A percentile compares a stretch with the other conserved stretches of the same genome.
Conservation (phyloP, 2,329 filamentous ascomycete species). For the Verticillium tricorpus region DNA sequence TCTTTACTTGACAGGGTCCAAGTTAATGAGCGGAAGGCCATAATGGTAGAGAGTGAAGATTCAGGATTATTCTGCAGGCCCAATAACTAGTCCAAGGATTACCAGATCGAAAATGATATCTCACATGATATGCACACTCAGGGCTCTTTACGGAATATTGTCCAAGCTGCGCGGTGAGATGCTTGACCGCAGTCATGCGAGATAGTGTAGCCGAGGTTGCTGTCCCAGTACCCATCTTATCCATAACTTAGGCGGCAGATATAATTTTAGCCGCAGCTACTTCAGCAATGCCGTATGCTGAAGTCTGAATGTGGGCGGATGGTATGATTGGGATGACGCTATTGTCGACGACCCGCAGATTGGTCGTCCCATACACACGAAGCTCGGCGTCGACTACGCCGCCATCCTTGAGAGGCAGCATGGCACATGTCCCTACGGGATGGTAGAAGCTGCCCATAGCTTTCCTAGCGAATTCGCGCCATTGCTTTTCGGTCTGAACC, state of each 20-base stretch:
- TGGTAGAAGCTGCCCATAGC: constrained; percentile 23
- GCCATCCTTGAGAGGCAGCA: constrained; percentile 32
- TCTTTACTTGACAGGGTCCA: no score
- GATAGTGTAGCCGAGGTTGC: no score
- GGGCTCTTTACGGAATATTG: no score
- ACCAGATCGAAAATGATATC: no score
- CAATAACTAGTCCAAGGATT: no score
- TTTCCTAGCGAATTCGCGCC: constrained; percentile 5
- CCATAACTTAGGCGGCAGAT: not conserved
- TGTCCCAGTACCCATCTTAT: not conserved
- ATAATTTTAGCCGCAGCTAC: constrained; percentile 20
- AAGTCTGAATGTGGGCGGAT: constrained; percentile 39
- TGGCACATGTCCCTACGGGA: constrained; percentile 32
- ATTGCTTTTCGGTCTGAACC: constrained; percentile 6
- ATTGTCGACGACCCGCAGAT: constrained; percentile 37
- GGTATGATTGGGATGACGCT: constrained; percentile 37
- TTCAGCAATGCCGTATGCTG: constrained; percentile 42
- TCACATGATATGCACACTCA: no score
- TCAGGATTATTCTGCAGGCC: no score
- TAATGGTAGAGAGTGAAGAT: no score
- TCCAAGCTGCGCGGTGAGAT: no score
- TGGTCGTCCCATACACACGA: constrained; percentile 36
- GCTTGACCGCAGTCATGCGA: no score
- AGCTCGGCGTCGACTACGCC: constrained; percentile 34
- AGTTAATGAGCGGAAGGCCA: no score